phyloP scores from a whole-genome alignment of 179 eudicot genomes.

The Drosera spatulata region DNA sequence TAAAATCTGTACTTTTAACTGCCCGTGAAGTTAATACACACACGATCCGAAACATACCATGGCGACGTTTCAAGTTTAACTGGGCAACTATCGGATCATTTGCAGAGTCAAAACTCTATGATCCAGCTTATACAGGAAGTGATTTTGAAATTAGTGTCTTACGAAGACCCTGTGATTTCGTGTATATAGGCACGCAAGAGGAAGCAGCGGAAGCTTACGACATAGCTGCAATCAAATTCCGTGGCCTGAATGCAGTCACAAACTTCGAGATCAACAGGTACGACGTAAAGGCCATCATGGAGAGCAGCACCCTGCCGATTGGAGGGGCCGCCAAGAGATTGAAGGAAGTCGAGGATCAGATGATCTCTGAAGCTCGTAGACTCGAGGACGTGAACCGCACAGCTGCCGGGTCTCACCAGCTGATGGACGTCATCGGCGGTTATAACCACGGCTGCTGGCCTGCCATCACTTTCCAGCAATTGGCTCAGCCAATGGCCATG shows the following conservation, averaged over 20 bases:
- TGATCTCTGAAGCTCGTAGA: slow-evolving; percentile 15
- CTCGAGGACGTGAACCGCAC: slow-evolving; percentile 3
- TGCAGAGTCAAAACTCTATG: too few relatives aligned
- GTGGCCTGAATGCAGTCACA: slow-evolving; percentile 83
- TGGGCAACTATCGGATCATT: too few relatives aligned
- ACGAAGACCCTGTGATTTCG: too few relatives aligned
- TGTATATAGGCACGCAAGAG: slow-evolving; percentile 67
- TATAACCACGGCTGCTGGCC: slow-evolving; percentile 47
- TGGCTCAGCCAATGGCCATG: slow-evolving; percentile 28
- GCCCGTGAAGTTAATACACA: too few relatives aligned
- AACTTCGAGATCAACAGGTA: slow-evolving; percentile 84
- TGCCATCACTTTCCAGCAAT: slow-evolving; percentile 45
- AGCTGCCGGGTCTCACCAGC: slow-evolving; percentile 7
- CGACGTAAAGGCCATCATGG: slow-evolving; percentile 78
- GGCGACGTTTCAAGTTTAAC: too few relatives aligned
- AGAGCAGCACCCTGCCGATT: slow-evolving; percentile 65
- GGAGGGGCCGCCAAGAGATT: slow-evolving; percentile 87
- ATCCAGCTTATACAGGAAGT: too few relatives aligned
- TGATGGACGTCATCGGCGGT: slow-evolving; percentile 11
- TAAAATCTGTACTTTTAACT: neutral
- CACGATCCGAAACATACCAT: too few relatives aligned
- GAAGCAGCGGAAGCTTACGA: slow-evolving; percentile 99
- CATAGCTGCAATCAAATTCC: slow-evolving; percentile 89
- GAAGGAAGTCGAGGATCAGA: slow-evolving; percentile 51
- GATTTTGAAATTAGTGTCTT: too few relatives aligned